Evolutionary conservation across 306 rosid species (phyloP).

Genomic region (Sesbania bispinosa): DNA sequence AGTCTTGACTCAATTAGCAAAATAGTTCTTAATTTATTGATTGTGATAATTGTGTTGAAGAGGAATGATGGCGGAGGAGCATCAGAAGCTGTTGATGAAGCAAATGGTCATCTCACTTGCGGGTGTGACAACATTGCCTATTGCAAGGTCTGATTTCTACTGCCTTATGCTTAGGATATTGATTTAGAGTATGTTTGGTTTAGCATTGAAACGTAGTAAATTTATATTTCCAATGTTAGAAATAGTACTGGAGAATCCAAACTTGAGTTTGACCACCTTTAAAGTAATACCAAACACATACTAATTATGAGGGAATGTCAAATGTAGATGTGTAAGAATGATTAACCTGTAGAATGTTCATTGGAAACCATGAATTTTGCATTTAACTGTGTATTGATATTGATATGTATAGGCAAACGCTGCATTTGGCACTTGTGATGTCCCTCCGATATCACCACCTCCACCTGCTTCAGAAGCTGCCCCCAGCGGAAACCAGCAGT

Average conservation of each 20-base stretch:
- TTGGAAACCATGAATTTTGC: background rate
- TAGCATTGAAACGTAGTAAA: too few relatives aligned
- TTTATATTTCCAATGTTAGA: too few relatives aligned
- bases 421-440: constrained; percentile 65
- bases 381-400: constrained; percentile 3
- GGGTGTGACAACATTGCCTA: constrained; percentile 86
- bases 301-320: too few relatives aligned
- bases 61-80: constrained; percentile 96
- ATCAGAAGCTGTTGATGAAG: constrained; percentile 83
- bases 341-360: background rate
- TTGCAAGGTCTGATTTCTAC: constrained; percentile 74
- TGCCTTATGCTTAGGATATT: background rate
- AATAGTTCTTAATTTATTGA: background rate
- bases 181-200: too few relatives aligned
- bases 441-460: constrained; percentile 83
- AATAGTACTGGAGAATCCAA: too few relatives aligned
- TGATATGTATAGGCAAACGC: constrained; percentile 51
- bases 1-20: background rate
- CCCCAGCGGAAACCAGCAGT: background rate
- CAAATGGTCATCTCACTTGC: constrained; percentile 88
- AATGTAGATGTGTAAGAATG: background rate
- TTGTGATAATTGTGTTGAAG: constrained; percentile 42
- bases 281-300: too few relatives aligned
- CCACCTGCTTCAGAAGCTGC: constrained; percentile 60
- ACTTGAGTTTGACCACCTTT: too few relatives aligned